Evolutionary conservation across 1,284 basidiomycete genomes (phyloP), one percentile per base, ranked within the genome.

Genomic region (Thelephora terrestris): DNA sequence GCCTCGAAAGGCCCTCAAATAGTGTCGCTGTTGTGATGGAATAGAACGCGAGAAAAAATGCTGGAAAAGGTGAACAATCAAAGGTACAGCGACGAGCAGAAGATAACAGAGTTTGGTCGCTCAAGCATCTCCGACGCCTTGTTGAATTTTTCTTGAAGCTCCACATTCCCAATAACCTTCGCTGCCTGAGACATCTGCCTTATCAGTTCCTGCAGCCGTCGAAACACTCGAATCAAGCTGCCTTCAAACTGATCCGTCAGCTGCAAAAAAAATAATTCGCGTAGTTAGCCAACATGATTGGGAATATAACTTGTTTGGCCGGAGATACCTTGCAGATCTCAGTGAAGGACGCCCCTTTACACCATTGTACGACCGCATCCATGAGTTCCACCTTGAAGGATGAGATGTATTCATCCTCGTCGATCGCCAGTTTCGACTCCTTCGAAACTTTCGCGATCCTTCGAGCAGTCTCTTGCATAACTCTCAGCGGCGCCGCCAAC

Each of bases 361-460:
- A 99, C 96, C 96, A 99, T 57, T 93, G 87, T 50, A 94, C 75
- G 18, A 99, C 95, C 4, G 88, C 87, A 57, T 98, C 95, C 91
- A 98, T 98, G 50, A 99, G 79, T 62, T 98, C 95, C 24, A 97
- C 91, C 66, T 97, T 97, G 82, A 99, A 99, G 16, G 85, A 87
- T 50, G 82, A 75, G 2, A 99, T 91, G 62, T 99, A 99, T 54
- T 97, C 91, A 50, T 97, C 88, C 65, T 99, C 95, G 48, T 90
- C 82, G 35, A 99, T 64, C 0, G 84, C 69, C 5, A 99, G 71
- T 61, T 96, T 95, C 37, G 85, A 87, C 66, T 99, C 96, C 57
- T 89, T 88, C 2, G 91, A 91, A 1, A 99, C 91, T 61, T 91
- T 94, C 14, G 95, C 95, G 58, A 99, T 99, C 43, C 92, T 78